Evolutionary conservation across 106 monocot genomes (phyloP).

Genomic region (Dioscorea alata): DNA sequence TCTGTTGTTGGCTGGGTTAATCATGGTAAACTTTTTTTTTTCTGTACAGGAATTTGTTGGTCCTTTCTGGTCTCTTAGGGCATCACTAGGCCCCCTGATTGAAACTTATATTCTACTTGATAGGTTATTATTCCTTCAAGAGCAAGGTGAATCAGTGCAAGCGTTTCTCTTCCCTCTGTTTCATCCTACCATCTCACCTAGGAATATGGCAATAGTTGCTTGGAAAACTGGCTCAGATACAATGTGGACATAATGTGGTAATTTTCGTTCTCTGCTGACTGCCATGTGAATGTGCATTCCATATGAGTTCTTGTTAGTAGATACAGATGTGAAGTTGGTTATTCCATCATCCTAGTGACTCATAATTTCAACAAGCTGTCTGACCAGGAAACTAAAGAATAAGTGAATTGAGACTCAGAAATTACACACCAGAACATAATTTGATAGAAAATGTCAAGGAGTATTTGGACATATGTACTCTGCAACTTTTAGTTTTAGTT

Average conservation of each 20-base stretch:
- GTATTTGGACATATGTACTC: too few relatives aligned
- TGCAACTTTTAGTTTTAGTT: too few relatives aligned
- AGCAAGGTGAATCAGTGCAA: slow-evolving; percentile 42
- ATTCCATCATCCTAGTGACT: too few relatives aligned
- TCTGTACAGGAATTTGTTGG: slow-evolving; percentile 74
- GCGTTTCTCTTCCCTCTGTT: slow-evolving; percentile 72
- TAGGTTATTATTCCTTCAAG: slow-evolving; percentile 86
- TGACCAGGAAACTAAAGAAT: too few relatives aligned
- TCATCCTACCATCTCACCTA: slow-evolving; percentile 74
- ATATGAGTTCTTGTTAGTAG: too few relatives aligned
- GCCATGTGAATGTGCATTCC: too few relatives aligned
- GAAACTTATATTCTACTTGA: slow-evolving; percentile 92
- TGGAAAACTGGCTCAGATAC: slow-evolving; percentile 26
- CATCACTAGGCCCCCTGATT: slow-evolving; percentile 68
- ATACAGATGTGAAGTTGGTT: too few relatives aligned
- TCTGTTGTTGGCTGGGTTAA: too few relatives aligned
- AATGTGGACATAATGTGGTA: slow-evolving; percentile 11
- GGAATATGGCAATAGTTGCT: slow-evolving; percentile 80
- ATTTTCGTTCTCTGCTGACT: background rate
- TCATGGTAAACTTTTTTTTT: slow-evolving; percentile 1
- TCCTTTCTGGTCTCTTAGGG: slow-evolving; percentile 87
- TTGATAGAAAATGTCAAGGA: too few relatives aligned
- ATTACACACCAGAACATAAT: too few relatives aligned
- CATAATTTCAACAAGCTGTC: too few relatives aligned
- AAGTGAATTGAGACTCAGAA: too few relatives aligned